phyloP scores from a whole-genome alignment of 441 rosid species.

The Gossypium trilobum region DNA sequence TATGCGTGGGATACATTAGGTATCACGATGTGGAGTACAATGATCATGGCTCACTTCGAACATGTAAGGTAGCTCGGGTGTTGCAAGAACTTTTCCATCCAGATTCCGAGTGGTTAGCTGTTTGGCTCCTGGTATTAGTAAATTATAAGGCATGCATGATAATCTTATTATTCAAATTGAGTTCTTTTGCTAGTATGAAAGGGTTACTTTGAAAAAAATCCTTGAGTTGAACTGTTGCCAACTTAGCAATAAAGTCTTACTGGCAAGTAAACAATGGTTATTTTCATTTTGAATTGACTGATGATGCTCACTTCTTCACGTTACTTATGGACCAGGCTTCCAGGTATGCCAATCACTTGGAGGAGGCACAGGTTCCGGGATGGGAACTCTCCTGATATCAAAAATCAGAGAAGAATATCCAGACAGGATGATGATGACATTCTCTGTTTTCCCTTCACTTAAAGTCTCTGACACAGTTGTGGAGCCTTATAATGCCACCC shows the following conservation, averaged over 20 bases:
- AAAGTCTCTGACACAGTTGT: conserved; percentile 92
- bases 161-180: neutral
- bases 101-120: neutral
- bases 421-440: conserved; percentile 85
- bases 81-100: neutral
- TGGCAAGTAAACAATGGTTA: neutral
- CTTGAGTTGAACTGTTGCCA: neutral
- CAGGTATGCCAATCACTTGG: conserved; percentile 92
- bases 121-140: neutral
- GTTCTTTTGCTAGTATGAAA: neutral
- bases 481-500: conserved; percentile 89
- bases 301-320: neutral
- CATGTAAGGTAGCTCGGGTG: neutral
- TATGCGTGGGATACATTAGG: neutral
- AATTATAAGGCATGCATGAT: neutral
- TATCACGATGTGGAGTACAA: neutral
- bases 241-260: neutral
- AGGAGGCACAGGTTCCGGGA: conserved; percentile 92
- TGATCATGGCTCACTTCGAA: neutral
- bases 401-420: conserved; percentile 74
- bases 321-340: conserved; percentile 44
- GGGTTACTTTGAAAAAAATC: neutral
- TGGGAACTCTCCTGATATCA: conserved; percentile 83
- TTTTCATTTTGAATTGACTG: neutral
- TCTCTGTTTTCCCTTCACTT: conserved; percentile 92